Evolutionary conservation across 2,329 filamentous ascomycete genomes (phyloP).

Genomic region (Leptographium wingfieldii): DNA sequence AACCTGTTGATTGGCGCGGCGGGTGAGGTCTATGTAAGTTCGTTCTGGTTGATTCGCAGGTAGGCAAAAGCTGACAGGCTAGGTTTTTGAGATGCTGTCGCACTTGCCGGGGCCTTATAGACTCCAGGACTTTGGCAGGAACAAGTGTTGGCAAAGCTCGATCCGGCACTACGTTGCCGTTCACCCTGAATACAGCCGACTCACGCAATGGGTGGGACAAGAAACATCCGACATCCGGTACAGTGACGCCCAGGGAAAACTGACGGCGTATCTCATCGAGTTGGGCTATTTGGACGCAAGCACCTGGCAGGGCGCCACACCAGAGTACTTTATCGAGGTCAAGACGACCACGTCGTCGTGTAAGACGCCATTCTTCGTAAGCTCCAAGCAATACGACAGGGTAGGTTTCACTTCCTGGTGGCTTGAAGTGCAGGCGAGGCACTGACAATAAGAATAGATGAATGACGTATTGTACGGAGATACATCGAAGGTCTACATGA

Average conservation of each 20-base stretch:
- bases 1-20: background rate
- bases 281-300: background rate
- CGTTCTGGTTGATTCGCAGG: background rate
- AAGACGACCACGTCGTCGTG: background rate
- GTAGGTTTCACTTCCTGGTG: background rate
- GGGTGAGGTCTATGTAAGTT: background rate
- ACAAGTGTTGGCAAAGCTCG: background rate
- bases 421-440: background rate
- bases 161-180: background rate
- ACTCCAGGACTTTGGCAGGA: background rate
- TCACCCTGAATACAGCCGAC: background rate
- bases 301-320: constrained; percentile 9
- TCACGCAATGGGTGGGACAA: background rate
- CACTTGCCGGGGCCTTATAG: background rate
- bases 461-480: background rate
- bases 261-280: constrained; percentile 17
- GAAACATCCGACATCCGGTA: background rate
- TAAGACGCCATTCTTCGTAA: background rate
- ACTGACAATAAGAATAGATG: background rate
- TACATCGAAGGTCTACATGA: constrained; percentile 21
- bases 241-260: constrained; percentile 17
- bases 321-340: background rate
- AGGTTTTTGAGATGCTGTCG: background rate
- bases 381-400: background rate
- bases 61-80: background rate